These are phyloP conservation scores for Parastagonospora nodorum DNA, from an alignment of 2,329 filamentous ascomycete genomes.

Conservation along the genomic window DNA sequence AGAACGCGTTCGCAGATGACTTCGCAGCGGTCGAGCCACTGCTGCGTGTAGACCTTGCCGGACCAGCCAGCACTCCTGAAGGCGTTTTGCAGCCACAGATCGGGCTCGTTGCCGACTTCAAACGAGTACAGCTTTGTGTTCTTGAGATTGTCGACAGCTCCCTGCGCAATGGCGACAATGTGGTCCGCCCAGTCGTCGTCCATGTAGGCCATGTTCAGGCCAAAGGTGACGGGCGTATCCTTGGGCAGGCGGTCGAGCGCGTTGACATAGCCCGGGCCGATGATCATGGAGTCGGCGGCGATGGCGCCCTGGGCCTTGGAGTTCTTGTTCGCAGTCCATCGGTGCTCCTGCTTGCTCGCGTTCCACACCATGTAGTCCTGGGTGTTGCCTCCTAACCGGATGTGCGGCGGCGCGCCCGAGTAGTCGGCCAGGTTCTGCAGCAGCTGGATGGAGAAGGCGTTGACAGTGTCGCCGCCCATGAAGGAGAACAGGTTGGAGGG, in stretches of 20 bases:
- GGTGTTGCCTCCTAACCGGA: constrained; percentile 59
- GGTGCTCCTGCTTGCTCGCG: constrained; percentile 41
- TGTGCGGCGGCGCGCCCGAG: constrained; percentile 54
- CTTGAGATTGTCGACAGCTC: constrained; percentile 42
- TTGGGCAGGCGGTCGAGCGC: constrained; percentile 56
- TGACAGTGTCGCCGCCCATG: constrained; percentile 50
- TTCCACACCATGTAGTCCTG: constrained; percentile 57
- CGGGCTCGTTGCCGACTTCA: constrained; percentile 53
- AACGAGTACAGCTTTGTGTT: constrained; percentile 50
- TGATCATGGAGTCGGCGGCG: constrained; percentile 52
- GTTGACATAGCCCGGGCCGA: constrained; percentile 56
- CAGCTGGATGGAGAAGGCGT: constrained; percentile 54
- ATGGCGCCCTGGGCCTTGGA: constrained; percentile 48
- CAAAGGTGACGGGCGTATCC: constrained; percentile 57
- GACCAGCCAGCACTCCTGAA: constrained; percentile 53
- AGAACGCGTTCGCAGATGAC: constrained; percentile 54
- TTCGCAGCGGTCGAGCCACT: constrained; percentile 54
- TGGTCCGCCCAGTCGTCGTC: constrained; percentile 51
- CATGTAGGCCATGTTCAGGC: constrained; percentile 57
- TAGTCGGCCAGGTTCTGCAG: constrained; percentile 56
- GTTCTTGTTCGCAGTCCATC: constrained; percentile 47
- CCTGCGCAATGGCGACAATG: constrained; percentile 51
- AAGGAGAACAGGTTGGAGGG: constrained; percentile 59
- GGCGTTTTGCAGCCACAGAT: constrained; percentile 51
- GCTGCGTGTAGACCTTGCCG: constrained; percentile 50